Evolutionary conservation across 352 stramenopile genomes (phyloP).

Genomic region (Nothophytophthora sp.): DNA sequence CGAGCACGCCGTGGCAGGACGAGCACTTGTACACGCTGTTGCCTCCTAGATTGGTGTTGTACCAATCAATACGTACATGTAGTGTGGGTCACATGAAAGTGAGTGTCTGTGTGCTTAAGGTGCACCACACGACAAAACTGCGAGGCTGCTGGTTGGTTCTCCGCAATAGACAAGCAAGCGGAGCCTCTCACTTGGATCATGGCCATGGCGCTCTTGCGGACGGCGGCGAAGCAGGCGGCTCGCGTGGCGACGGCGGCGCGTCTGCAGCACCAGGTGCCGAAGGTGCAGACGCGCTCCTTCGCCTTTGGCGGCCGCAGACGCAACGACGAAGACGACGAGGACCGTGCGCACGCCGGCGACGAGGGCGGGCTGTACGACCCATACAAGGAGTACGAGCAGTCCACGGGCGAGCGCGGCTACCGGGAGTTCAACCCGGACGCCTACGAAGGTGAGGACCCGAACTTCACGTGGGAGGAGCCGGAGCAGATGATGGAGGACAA

Average conservation of each 20-base stretch:
- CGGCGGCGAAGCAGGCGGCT: constrained; percentile 34
- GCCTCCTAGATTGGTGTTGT: too few relatives aligned
- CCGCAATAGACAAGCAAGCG: too few relatives aligned
- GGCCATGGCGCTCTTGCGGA: constrained; percentile 41
- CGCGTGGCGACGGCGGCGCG: constrained; percentile 6
- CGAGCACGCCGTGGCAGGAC: too few relatives aligned
- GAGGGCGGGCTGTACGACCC: constrained; percentile 70
- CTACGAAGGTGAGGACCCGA: constrained; percentile 44
- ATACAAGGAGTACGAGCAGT: constrained; percentile 84
- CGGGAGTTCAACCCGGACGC: constrained; percentile 82
- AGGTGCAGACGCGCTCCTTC: constrained; percentile 10
- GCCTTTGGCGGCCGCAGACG: constrained; percentile 20
- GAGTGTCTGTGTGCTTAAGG: too few relatives aligned
- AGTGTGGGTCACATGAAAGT: too few relatives aligned
- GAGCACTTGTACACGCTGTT: too few relatives aligned
- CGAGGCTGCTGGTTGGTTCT: constrained; percentile 16
- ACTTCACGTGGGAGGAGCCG: constrained; percentile 74
- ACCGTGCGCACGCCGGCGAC: constrained; percentile 21
- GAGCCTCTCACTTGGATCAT: too few relatives aligned
- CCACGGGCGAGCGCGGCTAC: constrained; percentile 64
- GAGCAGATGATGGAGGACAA: constrained; percentile 89
- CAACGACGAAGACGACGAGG: constrained; percentile 17
- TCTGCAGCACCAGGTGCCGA: constrained; percentile 20
- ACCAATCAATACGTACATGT: too few relatives aligned
- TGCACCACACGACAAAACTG: too few relatives aligned